Evolutionary conservation across 345 rosid species (phyloP).

Genomic region (Brassica rapa): DNA sequence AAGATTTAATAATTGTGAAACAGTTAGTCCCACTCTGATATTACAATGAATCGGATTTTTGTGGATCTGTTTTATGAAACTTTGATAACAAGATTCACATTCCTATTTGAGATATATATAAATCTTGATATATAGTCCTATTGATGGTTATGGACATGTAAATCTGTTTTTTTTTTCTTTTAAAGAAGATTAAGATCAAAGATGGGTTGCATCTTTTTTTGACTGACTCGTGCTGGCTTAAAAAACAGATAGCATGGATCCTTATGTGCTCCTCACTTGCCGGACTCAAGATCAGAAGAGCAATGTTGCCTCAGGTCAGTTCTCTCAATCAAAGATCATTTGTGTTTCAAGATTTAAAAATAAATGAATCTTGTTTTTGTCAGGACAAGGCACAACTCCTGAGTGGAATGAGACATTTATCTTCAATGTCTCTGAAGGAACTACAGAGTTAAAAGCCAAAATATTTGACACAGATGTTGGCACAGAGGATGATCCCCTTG

Average conservation of each 20-base stretch:
- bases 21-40: not conserved
- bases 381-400: slow-evolving; percentile 66
- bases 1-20: not conserved
- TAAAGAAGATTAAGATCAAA: not conserved
- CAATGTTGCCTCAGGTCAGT: slow-evolving; percentile 64
- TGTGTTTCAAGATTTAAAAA: slow-evolving; percentile 1
- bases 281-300: slow-evolving; percentile 78
- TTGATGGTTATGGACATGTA: slow-evolving; percentile 1
- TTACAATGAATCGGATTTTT: not conserved
- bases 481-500: slow-evolving; percentile 61
- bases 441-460: slow-evolving; percentile 52
- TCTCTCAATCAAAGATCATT: slow-evolving; percentile 27
- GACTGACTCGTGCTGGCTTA: not conserved
- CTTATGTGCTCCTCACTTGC: slow-evolving; percentile 63
- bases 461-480: slow-evolving; percentile 69
- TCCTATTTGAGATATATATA: not conserved
- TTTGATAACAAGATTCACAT: slow-evolving; percentile 5
- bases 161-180: not conserved
- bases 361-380: not conserved
- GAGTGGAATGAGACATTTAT: slow-evolving; percentile 85
- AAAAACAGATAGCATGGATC: slow-evolving; percentile 65
- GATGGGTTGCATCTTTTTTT: slow-evolving; percentile 4
- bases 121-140: slow-evolving; percentile 2
- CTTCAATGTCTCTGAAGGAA: slow-evolving; percentile 58
- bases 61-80: slow-evolving; percentile 13